Conservation (phyloP, 768 basidiomycete species). For the Leucocoprinus leucothites region DNA sequence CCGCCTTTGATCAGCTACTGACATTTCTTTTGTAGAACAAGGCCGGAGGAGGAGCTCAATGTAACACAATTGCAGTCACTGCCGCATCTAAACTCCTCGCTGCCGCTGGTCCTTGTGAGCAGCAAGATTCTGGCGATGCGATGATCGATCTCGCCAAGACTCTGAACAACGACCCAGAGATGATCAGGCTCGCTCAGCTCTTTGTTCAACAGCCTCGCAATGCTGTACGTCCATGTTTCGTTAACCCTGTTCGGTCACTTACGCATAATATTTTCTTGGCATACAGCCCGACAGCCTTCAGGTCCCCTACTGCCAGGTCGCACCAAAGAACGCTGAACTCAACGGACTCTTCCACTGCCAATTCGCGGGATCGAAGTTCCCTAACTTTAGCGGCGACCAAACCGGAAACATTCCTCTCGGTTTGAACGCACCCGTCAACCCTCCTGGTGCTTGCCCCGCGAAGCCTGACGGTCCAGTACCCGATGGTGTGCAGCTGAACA, state of each 20-base stretch:
- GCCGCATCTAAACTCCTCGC: constrained; percentile 62
- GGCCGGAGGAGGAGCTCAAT: constrained; percentile 55
- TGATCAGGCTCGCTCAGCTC: constrained; percentile 43
- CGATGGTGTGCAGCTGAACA: constrained; percentile 41
- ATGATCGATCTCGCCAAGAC: constrained; percentile 46
- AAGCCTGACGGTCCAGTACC: constrained; percentile 39
- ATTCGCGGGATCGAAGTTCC: constrained; percentile 38
- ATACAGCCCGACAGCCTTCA: constrained; percentile 42
- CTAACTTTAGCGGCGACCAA: constrained; percentile 37
- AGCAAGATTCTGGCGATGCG: constrained; percentile 52
- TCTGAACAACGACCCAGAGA: constrained; percentile 37
- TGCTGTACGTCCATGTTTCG: constrained; percentile 31
- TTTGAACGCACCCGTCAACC: constrained; percentile 29
- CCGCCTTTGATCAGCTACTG: neutral
- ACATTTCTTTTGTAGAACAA: constrained; percentile 30
- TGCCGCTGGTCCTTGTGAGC: constrained; percentile 48
- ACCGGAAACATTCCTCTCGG: constrained; percentile 48
- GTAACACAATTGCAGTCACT: constrained; percentile 53
- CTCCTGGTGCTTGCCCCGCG: constrained; percentile 45
- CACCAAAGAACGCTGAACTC: constrained; percentile 46
- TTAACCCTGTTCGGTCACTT: neutral
- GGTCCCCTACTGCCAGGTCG: constrained; percentile 47
- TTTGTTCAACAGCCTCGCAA: constrained; percentile 52
- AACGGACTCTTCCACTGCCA: constrained; percentile 55
- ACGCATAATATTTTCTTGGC: constrained; percentile 5